phyloP scores from a whole-genome alignment of 2,329 filamentous ascomycete genomes.

The Leptographium flavum region DNA sequence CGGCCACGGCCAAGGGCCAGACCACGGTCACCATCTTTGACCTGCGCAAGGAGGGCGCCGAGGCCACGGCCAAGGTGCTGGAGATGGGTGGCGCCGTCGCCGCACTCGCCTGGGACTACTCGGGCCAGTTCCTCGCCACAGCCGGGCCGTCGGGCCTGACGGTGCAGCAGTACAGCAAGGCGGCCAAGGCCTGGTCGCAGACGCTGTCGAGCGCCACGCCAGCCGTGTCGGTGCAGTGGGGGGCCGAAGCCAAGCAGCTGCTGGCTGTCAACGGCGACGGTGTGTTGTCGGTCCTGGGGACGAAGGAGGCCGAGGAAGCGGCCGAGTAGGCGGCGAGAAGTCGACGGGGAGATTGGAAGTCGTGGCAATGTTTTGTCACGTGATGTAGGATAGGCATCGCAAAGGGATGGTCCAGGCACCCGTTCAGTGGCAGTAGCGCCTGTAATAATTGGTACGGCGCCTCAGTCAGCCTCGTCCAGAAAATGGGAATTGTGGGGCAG shows the following conservation, averaged over 20 bases:
- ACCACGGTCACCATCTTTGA: slow-evolving; percentile 79
- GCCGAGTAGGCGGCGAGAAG: no score
- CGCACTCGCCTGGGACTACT: slow-evolving; percentile 82
- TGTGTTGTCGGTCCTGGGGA: slow-evolving; percentile 54
- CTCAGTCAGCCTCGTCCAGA: no score
- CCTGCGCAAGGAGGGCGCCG: slow-evolving; percentile 77
- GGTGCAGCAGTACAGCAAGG: slow-evolving; percentile 82
- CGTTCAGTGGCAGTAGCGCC: no score
- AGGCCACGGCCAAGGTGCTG: slow-evolving; percentile 67
- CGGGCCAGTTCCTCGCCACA: slow-evolving; percentile 79
- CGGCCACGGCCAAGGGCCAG: slow-evolving; percentile 64
- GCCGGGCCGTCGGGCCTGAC: slow-evolving; percentile 68
- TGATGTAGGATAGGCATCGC: background rate
- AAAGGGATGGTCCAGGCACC: no score
- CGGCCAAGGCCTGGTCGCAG: slow-evolving; percentile 78
- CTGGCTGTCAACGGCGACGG: slow-evolving; percentile 64
- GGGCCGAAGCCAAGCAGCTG: slow-evolving; percentile 56
- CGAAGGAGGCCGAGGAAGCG: slow-evolving; percentile 27
- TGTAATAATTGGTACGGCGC: no score
- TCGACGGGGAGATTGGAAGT: background rate
- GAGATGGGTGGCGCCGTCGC: slow-evolving; percentile 73
- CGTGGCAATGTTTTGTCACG: background rate
- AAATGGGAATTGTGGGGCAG: no score
- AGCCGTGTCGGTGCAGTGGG: slow-evolving; percentile 65
- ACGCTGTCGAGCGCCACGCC: slow-evolving; percentile 63